Percentiles rank a stretch among this genome's conserved stretches.
Conservation (phyloP, 176 grass and related monocot species). For the Cenchrus purpureus region DNA sequence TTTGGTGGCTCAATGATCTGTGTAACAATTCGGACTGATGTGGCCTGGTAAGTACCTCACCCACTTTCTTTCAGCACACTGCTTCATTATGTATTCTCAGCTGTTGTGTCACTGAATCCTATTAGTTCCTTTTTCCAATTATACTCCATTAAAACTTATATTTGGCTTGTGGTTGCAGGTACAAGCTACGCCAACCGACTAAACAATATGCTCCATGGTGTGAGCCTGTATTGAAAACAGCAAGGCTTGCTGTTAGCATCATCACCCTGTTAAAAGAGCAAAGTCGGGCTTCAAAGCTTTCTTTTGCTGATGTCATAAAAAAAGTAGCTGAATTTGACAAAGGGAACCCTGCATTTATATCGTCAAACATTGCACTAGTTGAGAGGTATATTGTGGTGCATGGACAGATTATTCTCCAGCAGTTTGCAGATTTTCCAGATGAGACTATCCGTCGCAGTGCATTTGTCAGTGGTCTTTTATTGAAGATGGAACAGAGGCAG, state of each 20-base stretch:
- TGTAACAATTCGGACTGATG: slow-evolving; percentile 91
- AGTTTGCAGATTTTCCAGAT: slow-evolving; percentile 96
- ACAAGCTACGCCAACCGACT: slow-evolving; percentile 80
- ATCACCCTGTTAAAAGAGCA: slow-evolving; percentile 94
- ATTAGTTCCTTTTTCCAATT: slow-evolving; percentile 25
- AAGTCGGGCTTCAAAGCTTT: slow-evolving; percentile 86
- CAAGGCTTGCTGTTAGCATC: slow-evolving; percentile 84
- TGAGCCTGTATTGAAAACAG: slow-evolving; percentile 91
- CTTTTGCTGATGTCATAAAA: slow-evolving; percentile 81
- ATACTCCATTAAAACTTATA: slow-evolving; percentile 19
- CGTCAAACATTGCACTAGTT: slow-evolving; percentile 64
- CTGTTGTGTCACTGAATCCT: slow-evolving; percentile 18
- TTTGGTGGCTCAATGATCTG: slow-evolving; percentile 98
- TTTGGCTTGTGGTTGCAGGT: slow-evolving; percentile 73
- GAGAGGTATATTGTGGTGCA: slow-evolving; percentile 95
- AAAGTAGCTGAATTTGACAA: slow-evolving; percentile 79
- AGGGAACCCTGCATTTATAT: slow-evolving; percentile 69
- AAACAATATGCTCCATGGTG: slow-evolving; percentile 94
- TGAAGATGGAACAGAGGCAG: slow-evolving; percentile 82
- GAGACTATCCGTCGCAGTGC: slow-evolving; percentile 82
- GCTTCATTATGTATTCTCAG: slow-evolving; percentile 29
- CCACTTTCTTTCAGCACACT: neutral
- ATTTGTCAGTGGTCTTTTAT: slow-evolving; percentile 80
- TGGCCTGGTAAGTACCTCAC: slow-evolving; percentile 69
- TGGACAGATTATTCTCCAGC: slow-evolving; percentile 94